Percentiles rank a stretch among this genome's conserved stretches.
Conservation (phyloP, 306 rosid species). For the Castanea sativa region DNA sequence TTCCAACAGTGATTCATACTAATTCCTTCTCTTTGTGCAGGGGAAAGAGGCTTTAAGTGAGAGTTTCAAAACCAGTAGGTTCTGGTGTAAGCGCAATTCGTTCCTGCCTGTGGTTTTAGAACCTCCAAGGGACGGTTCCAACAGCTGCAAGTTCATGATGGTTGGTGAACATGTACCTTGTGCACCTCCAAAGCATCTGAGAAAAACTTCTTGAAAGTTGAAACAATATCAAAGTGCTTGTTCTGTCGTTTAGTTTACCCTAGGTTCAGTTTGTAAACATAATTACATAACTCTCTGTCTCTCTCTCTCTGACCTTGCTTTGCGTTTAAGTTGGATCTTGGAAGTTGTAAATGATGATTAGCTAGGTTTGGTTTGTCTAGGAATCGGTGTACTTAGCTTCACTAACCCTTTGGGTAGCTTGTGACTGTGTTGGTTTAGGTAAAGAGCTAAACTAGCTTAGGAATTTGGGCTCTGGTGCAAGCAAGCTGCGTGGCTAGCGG, state of each 20-base stretch:
- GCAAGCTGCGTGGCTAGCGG: no score
- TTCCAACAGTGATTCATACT: neutral
- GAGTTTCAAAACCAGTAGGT: slow-evolving; percentile 34
- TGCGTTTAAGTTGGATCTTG: neutral
- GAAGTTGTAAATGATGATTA: neutral
- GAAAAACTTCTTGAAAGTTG: neutral
- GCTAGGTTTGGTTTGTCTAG: neutral
- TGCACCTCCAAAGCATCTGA: slow-evolving; percentile 9
- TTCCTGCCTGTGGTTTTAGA: slow-evolving; percentile 35
- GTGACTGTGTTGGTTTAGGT: no score
- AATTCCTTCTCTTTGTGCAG: slow-evolving; percentile 8
- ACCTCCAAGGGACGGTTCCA: slow-evolving; percentile 40
- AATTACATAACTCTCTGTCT: neutral
- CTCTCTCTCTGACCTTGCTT: neutral
- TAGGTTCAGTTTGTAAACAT: no score
- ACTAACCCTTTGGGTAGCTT: no score
- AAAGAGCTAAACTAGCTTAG: no score
- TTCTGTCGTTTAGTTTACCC: no score
- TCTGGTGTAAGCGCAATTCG: slow-evolving; percentile 35
- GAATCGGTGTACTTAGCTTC: neutral
- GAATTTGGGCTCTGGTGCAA: no score
- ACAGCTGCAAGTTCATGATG: neutral
- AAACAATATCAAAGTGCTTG: no score
- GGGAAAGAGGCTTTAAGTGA: slow-evolving; percentile 28
- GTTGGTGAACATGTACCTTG: slow-evolving; percentile 22